A percentile compares a stretch with the other conserved stretches of the same genome.
These are phyloP conservation scores for Lecanosticta acicola DNA, from an alignment of 2,329 filamentous ascomycete genomes.

Conservation along the genomic window DNA sequence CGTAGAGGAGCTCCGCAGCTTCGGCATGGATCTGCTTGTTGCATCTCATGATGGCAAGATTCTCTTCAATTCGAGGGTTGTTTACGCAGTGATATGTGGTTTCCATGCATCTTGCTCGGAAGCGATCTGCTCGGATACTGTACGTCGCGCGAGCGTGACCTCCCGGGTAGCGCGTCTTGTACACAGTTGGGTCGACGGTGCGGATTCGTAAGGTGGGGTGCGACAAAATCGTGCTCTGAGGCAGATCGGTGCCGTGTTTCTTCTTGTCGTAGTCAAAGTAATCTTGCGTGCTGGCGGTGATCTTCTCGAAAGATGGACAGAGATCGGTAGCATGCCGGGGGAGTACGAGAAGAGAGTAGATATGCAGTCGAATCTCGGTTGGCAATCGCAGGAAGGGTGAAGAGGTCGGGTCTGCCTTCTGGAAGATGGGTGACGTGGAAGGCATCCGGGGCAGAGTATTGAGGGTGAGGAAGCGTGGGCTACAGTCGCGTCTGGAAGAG, in stretches of 20 bases:
- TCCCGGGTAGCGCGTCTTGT: constrained; percentile 21
- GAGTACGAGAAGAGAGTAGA: constrained; percentile 43
- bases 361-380: constrained; percentile 43
- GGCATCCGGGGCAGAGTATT: constrained; percentile 12
- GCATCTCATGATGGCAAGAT: constrained; percentile 26
- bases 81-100: constrained; percentile 54
- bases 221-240: constrained; percentile 15
- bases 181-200: constrained; percentile 38
- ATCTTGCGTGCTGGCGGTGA: constrained; percentile 35
- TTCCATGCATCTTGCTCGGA: constrained; percentile 39
- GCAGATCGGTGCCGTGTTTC: constrained; percentile 14
- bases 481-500: constrained; percentile 1
- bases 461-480: constrained; percentile 13
- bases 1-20: constrained; percentile 53
- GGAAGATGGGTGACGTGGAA: constrained; percentile 6
- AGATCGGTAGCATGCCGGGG: constrained; percentile 27
- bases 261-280: constrained; percentile 39
- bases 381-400: constrained; percentile 40
- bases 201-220: constrained; percentile 39
- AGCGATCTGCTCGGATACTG: constrained; percentile 37
- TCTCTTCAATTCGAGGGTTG: constrained; percentile 34
- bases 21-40: constrained; percentile 49
- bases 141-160: constrained; percentile 34
- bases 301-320: constrained; percentile 28
- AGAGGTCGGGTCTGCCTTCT: constrained; percentile 3